Conservation (phyloP, 2,329 filamentous ascomycete genomes). For the Ceratocystis cubensis region DNA sequence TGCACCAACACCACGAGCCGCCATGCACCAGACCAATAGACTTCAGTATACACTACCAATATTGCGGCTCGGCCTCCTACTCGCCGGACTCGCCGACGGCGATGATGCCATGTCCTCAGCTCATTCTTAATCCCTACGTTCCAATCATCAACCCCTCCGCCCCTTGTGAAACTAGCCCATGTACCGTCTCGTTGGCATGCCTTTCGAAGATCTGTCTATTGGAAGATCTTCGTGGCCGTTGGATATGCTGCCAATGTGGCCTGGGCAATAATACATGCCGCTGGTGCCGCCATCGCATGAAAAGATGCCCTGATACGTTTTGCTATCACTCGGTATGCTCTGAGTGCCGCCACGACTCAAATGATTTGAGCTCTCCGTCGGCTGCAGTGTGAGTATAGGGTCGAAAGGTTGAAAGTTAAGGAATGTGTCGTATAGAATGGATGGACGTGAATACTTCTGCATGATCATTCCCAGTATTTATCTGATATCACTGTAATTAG, state of each 20-base stretch:
- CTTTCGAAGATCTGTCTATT: conserved; percentile 38
- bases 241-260: conserved; percentile 40
- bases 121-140: conserved; percentile 25
- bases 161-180: conserved; percentile 36
- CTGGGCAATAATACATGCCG: conserved; percentile 35
- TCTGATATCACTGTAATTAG: not conserved
- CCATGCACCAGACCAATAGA: conserved; percentile 34
- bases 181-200: conserved; percentile 36
- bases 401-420: not conserved
- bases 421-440: not conserved
- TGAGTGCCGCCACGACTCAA: conserved; percentile 30
- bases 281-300: conserved; percentile 36
- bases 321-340: conserved; percentile 42
- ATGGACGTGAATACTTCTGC: not conserved
- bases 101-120: conserved; percentile 22
- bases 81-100: conserved; percentile 24
- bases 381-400: not conserved
- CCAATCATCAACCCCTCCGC: conserved; percentile 23
- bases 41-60: conserved; percentile 34
- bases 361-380: not conserved
- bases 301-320: conserved; percentile 37
- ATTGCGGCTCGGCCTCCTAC: conserved; percentile 27
- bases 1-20: conserved; percentile 39
- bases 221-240: conserved; percentile 36
- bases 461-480: not conserved